Percentiles rank a stretch among this genome's conserved stretches.
phyloP scores from a whole-genome alignment of 2,329 filamentous ascomycete genomes.

The Fusarium sp. region DNA sequence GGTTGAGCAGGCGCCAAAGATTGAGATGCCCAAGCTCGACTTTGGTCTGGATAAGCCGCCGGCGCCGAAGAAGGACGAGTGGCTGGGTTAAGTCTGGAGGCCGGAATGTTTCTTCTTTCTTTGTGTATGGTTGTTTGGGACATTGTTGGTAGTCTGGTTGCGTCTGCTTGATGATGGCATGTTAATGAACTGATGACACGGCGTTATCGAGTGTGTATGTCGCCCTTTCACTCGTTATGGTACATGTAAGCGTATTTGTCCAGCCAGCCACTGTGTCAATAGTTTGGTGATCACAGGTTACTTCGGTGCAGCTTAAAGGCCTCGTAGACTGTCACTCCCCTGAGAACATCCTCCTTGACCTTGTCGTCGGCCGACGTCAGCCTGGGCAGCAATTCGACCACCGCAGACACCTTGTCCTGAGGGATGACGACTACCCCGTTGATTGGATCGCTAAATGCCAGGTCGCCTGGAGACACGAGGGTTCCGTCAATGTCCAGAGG shows the following conservation, averaged over 20 bases:
- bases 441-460: constrained; percentile 75
- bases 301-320: constrained; percentile 70
- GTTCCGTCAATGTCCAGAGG: constrained; percentile 57
- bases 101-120: constrained; percentile 33
- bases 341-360: constrained; percentile 72
- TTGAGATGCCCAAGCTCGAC: constrained; percentile 70
- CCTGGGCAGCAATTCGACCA: constrained; percentile 69
- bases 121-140: constrained; percentile 38
- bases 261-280: background rate
- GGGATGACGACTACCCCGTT: constrained; percentile 79
- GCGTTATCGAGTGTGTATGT: constrained; percentile 29
- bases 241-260: constrained; percentile 6
- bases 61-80: constrained; percentile 44
- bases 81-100: constrained; percentile 42
- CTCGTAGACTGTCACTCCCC: constrained; percentile 71
- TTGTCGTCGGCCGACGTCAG: constrained; percentile 64
- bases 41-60: constrained; percentile 54
- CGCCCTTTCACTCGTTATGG: constrained; percentile 15
- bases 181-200: constrained; percentile 53
- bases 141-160: constrained; percentile 43
- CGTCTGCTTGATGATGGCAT: constrained; percentile 49
- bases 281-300: constrained; percentile 38
- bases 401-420: constrained; percentile 64
- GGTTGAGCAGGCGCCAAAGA: constrained; percentile 66
- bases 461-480: constrained; percentile 65